Conservation (phyloP, 2,329 filamentous ascomycete species). For the Ophiostoma sp. region DNA sequence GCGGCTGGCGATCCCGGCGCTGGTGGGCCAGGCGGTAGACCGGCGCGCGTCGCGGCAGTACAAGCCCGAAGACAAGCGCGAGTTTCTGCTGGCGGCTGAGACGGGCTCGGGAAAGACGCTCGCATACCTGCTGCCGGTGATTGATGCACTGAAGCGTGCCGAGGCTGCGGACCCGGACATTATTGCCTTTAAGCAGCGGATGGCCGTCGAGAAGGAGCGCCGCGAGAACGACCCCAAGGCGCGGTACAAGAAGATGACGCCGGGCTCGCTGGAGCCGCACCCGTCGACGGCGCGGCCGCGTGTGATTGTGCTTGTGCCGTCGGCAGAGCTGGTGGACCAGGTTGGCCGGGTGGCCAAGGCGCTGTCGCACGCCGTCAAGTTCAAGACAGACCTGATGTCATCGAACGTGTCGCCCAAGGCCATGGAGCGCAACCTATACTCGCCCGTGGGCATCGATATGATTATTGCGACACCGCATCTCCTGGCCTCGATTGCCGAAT, state of each 20-base stretch:
- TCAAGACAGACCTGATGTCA: conserved; percentile 76
- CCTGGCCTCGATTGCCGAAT: conserved; percentile 78
- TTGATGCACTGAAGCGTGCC: conserved; percentile 78
- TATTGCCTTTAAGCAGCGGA: conserved; percentile 52
- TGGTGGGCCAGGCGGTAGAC: conserved; percentile 56
- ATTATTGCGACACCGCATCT: conserved; percentile 85
- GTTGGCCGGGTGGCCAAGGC: conserved; percentile 75
- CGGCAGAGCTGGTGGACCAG: conserved; percentile 85
- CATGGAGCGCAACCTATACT: conserved; percentile 81
- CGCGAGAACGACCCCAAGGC: conserved; percentile 46
- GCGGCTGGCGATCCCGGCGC: conserved; percentile 75
- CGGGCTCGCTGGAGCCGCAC: conserved; percentile 52
- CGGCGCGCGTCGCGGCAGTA: conserved; percentile 16
- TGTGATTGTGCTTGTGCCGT: conserved; percentile 82
- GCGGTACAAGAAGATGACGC: conserved; percentile 33
- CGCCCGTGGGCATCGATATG: conserved; percentile 74
- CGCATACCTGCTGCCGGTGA: conserved; percentile 77
- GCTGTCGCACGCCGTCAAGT: conserved; percentile 80
- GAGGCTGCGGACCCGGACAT: conserved; percentile 58
- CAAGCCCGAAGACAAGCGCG: conserved; percentile 31
- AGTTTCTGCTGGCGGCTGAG: conserved; percentile 85
- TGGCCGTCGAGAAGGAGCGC: conserved; percentile 52
- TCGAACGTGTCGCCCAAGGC: conserved; percentile 69
- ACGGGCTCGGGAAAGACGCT: conserved; percentile 96
- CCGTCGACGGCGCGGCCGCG: conserved; percentile 73